A percentile compares a stretch with the other conserved stretches of the same genome.
Evolutionary conservation across 768 basidiomycete genomes (phyloP).

Genomic region (Lentinula raphanica): DNA sequence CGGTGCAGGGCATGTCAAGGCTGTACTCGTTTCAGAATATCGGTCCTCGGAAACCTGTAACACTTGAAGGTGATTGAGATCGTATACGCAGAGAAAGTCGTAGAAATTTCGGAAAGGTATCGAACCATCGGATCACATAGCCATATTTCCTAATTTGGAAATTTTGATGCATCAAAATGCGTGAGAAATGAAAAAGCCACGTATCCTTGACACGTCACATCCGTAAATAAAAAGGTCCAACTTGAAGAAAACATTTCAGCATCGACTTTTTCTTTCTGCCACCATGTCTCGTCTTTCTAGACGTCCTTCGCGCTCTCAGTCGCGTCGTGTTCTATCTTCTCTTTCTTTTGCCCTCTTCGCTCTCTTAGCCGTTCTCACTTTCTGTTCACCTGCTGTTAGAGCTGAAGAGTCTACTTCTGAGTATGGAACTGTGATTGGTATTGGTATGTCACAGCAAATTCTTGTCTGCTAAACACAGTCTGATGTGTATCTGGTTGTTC

Average conservation of each 20-base stretch:
- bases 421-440: constrained; percentile 92
- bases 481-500: not conserved
- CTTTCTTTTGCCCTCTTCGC: constrained; percentile 57
- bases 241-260: not conserved
- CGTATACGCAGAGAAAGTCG: not conserved
- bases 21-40: too few species aligned
- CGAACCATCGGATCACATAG: not conserved
- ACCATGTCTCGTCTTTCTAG: constrained; percentile 34
- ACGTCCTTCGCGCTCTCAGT: constrained; percentile 55
- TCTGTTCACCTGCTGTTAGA: constrained; percentile 56
- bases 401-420: constrained; percentile 70
- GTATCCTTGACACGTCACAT: constrained; percentile 1
- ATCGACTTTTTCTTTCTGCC: constrained; percentile 11
- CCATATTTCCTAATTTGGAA: not conserved
- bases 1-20: too few species aligned
- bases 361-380: constrained; percentile 65
- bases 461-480: not conserved
- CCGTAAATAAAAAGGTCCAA: not conserved
- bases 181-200: not conserved
- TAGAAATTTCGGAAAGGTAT: not conserved
- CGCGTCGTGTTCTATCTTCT: constrained; percentile 50
- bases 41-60: too few species aligned
- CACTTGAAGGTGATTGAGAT: not conserved
- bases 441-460: constrained; percentile 47
- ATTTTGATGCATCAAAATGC: not conserved